Base-by-base conservation (phyloP, 2,329 filamentous ascomycete species). In the Stagonosporopsis rhizophila region DNA sequence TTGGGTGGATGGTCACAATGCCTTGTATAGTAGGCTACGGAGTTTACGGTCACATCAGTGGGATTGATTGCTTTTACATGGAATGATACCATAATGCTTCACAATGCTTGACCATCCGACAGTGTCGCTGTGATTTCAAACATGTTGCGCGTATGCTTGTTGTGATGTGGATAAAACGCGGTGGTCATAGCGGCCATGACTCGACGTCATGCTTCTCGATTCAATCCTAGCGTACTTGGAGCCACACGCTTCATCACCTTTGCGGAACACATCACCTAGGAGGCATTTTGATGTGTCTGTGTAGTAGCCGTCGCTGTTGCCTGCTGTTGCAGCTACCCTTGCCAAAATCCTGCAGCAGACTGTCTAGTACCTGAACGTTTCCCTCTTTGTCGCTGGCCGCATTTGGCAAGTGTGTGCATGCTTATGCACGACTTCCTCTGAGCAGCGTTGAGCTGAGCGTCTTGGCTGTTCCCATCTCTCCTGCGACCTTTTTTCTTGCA, bases 51-150 rank as follows among this genome's bases (percentile, higher is more conserved):
- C 60, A 69, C 59, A 66, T 65, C 65, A 66, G 60, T 59, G 49
- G 58, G 59, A 59, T 69, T 45, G 60, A 60, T 59, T 69, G 64
- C 58, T 68, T 69, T 66, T 64, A 54, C 64, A 68, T 62, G 65
- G 65, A 72, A 72, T 72, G 69, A 72, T 72, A 72, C 69, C 69
- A 71, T 72, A 71, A 70, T 71, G 60, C 60, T 65, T 68, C 62
- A 66, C 25, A 7, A 3, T 38, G 17, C 28, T 38, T 17, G 12
- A 27, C 17, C 38, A 9, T 17, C n/a, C 52, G 37, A 45, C 19
- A 17, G 27, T 12, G 34, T n/a, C 17, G 19, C 14, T 37, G n/a
- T 19, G 58, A 28, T 28, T 20, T 30, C 34, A 30, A 49, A 6
- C 3, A 4, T 30, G 15, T 11, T 34, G 32, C 55, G 40, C 32